Conservation (phyloP, 352 stramenopile genomes). For the Globisporangium barbulae region DNA sequence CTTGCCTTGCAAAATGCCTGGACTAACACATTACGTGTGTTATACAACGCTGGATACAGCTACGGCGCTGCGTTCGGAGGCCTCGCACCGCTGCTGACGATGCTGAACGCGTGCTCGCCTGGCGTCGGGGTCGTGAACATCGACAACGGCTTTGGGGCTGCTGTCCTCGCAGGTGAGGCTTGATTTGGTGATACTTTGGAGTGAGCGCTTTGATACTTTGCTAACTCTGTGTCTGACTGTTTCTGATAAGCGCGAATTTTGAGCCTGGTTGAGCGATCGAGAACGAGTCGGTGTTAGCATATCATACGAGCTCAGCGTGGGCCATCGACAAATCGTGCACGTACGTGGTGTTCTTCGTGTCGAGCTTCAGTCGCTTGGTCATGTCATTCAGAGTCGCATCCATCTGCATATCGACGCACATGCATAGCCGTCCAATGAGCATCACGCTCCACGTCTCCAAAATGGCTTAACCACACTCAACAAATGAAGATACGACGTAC, state of each 20-base stretch:
- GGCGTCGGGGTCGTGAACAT: conserved; percentile 99
- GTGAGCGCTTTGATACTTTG: conserved; percentile 3
- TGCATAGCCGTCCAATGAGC: not conserved
- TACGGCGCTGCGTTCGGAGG: conserved; percentile 87
- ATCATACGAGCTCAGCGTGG: not conserved
- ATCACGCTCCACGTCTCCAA: conserved; percentile 8
- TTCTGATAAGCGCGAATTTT: not conserved
- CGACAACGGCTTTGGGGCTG: conserved; percentile 98
- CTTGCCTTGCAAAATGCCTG: not conserved
- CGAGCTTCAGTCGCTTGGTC: conserved; percentile 43
- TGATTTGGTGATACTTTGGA: not conserved
- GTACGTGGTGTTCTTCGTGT: conserved; percentile 45
- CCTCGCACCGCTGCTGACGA: conserved; percentile 94
- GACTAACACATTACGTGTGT: not conserved
- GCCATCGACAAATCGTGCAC: conserved; percentile 2
- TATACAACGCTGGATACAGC: conserved; percentile 12
- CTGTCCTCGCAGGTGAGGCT: conserved; percentile 85
- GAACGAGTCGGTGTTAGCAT: too few species aligned
- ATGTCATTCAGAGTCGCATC: conserved; percentile 55
- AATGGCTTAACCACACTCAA: not conserved
- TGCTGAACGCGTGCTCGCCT: conserved; percentile 97
- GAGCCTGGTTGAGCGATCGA: not conserved
- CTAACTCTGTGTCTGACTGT: not conserved
- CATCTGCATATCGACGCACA: conserved; percentile 27
- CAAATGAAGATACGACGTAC: conserved; percentile 20